Percentiles rank a stretch among this genome's conserved stretches.
Conservation (phyloP, 768 basidiomycete species). For the Xanthoconium stramineum region DNA sequence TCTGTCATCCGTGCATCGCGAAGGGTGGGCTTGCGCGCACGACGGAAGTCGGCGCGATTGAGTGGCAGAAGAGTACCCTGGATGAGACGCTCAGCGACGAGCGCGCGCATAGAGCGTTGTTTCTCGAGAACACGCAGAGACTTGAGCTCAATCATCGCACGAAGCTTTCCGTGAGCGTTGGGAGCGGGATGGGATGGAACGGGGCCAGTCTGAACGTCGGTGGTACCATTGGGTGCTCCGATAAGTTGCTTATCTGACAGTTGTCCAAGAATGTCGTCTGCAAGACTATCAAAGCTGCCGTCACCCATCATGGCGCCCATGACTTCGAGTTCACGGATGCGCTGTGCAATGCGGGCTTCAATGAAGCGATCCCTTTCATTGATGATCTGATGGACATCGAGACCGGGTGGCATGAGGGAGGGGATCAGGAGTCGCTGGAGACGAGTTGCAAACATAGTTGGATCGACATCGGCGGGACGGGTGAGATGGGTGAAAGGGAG, state of each 20-base stretch:
- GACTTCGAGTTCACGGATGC: conserved; percentile 80
- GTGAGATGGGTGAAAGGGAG: conserved; percentile 82
- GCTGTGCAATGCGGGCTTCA: conserved; percentile 83
- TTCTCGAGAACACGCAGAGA: conserved; percentile 85
- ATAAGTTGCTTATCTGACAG: conserved; percentile 4
- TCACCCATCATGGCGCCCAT: conserved; percentile 80
- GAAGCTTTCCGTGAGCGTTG: conserved; percentile 77
- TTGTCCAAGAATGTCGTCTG: conserved; percentile 34
- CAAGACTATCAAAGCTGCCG: conserved; percentile 57
- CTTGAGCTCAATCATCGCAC: conserved; percentile 92
- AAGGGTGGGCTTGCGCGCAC: conserved; percentile 78
- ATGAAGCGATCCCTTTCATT: conserved; percentile 91
- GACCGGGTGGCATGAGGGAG: conserved; percentile 83
- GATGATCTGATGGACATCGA: conserved; percentile 89
- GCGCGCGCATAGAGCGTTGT: conserved; percentile 82
- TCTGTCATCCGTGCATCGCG: conserved; percentile 90
- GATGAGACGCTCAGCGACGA: conserved; percentile 81
- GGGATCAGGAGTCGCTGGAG: conserved; percentile 83
- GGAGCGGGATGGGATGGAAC: conserved; percentile 46
- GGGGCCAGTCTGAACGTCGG: conserved; percentile 14
- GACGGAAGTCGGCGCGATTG: conserved; percentile 89
- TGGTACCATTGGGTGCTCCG: conserved; percentile 35
- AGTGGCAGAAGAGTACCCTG: conserved; percentile 87
- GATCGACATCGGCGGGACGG: conserved; percentile 57
- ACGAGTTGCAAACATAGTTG: conserved; percentile 63